Percentiles rank a stretch among this genome's conserved stretches.
These are phyloP conservation scores for Aspergillus wentii DNA, from an alignment of 495 filamentous ascomycete species.

Conservation along the genomic window DNA sequence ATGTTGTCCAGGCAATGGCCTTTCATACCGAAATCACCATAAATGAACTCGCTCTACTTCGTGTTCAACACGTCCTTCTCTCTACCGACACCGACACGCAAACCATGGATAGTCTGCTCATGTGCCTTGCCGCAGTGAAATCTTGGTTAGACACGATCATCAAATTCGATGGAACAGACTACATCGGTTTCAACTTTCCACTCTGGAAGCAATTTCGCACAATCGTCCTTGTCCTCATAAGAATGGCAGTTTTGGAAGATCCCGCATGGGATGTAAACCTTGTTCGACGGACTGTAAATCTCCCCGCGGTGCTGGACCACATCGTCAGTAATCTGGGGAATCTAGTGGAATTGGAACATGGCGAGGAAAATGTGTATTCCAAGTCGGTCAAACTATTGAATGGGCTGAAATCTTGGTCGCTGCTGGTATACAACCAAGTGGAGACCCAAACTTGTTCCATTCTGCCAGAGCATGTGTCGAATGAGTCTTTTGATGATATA, in stretches of 20 bases:
- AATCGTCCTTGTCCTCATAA: constrained; percentile 18
- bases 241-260: constrained; percentile 26
- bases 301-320: constrained; percentile 22
- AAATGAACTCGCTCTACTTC: constrained; percentile 20
- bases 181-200: constrained; percentile 12
- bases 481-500: no score
- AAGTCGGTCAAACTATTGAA: no score
- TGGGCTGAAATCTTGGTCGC: no score
- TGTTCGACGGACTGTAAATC: constrained; percentile 21
- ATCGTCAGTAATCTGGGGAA: constrained; percentile 14
- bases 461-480: no score
- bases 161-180: constrained; percentile 15
- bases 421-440: no score
- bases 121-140: constrained; percentile 16
- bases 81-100: constrained; percentile 7
- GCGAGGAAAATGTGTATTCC: constrained; percentile 1
- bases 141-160: constrained; percentile 20
- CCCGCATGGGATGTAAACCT: constrained; percentile 27
- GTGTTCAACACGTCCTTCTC: constrained; percentile 24
- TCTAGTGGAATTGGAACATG: no score
- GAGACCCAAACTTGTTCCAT: no score
- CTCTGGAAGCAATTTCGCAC: constrained; percentile 16
- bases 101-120: constrained; percentile 7
- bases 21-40: constrained; percentile 18
- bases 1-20: constrained; percentile 9